Conservation (phyloP, 2,329 filamentous ascomycete genomes). For the Fusarium gaditjirri region DNA sequence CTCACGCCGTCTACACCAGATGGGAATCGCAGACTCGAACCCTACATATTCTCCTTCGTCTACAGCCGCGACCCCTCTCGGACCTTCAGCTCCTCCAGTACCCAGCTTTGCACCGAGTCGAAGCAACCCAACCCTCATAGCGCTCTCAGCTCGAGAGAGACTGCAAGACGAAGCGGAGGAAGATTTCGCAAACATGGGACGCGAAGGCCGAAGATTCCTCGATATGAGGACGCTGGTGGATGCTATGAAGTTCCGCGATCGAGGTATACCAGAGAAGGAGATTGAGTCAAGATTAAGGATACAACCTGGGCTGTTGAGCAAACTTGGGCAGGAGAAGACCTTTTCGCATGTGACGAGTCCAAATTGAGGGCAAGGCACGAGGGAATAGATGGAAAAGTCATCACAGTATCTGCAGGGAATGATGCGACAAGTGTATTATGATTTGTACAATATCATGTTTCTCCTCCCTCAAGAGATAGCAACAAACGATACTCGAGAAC, state of each 20-base stretch:
- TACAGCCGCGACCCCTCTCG: conserved; percentile 48
- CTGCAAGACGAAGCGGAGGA: conserved; percentile 57
- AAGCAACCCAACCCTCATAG: conserved; percentile 59
- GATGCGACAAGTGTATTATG: conserved; percentile 19
- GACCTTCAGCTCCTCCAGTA: conserved; percentile 31
- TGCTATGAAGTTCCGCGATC: conserved; percentile 56
- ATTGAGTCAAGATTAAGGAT: conserved; percentile 61
- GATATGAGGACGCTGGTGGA: conserved; percentile 60
- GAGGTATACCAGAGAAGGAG: conserved; percentile 51
- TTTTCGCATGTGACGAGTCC: conserved; percentile 51
- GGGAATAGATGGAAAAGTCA: neutral
- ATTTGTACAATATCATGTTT: conserved; percentile 24
- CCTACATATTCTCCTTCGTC: conserved; percentile 65
- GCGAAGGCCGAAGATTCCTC: conserved; percentile 56
- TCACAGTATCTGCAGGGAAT: conserved; percentile 1
- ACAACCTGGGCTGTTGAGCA: conserved; percentile 56
- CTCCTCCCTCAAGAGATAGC: conserved; percentile 20
- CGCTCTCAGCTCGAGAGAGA: conserved; percentile 59
- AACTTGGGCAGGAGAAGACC: conserved; percentile 55
- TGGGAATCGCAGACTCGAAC: conserved; percentile 66
- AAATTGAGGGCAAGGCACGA: conserved; percentile 16
- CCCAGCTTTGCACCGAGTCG: conserved; percentile 47
- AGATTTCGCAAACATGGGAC: conserved; percentile 57
- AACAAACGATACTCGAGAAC: conserved; percentile 30
- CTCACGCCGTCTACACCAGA: conserved; percentile 62